Conservation (phyloP, 495 filamentous ascomycete genomes). For the Neohortaea acidophila region DNA sequence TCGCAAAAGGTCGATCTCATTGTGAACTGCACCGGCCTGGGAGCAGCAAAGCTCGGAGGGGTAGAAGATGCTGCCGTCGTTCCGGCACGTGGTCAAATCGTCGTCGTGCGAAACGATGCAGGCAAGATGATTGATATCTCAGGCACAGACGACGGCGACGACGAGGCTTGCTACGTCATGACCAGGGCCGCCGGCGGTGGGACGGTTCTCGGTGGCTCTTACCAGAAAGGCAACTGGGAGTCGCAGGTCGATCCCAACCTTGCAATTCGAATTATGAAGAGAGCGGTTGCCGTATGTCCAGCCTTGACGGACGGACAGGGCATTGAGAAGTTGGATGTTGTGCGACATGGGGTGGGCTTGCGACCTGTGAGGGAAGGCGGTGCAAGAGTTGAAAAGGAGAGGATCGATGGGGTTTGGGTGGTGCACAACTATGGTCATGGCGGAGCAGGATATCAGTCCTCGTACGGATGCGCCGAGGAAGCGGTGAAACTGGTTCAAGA, state of each 20-base stretch:
- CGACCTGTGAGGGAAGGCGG: conserved; percentile 62
- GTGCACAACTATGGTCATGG: conserved; percentile 97
- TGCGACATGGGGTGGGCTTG: conserved; percentile 82
- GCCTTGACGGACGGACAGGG: conserved; percentile 59
- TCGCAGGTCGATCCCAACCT: conserved; percentile 62
- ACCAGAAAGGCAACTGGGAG: conserved; percentile 74
- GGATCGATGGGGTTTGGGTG: conserved; percentile 43
- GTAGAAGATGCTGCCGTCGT: conserved; percentile 60
- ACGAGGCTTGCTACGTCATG: conserved; percentile 80
- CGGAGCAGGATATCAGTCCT: conserved; percentile 80
- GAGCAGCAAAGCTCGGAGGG: conserved; percentile 58
- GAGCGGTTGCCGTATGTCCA: conserved; percentile 56
- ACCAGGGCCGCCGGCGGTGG: conserved; percentile 63
- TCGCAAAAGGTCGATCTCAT: conserved; percentile 51
- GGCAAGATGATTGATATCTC: conserved; percentile 52
- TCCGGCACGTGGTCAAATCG: conserved; percentile 74
- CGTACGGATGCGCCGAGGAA: conserved; percentile 67
- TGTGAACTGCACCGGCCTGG: conserved; percentile 76
- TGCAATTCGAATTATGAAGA: conserved; percentile 77
- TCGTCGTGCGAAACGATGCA: conserved; percentile 72
- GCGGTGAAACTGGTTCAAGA: conserved; percentile 59
- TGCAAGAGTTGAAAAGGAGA: conserved; percentile 69
- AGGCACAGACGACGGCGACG: conserved; percentile 65
- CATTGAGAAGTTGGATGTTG: conserved; percentile 62
- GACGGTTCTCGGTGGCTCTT: conserved; percentile 76